phyloP scores from a whole-genome alignment of 164 flowering plant genomes.

The Annona squamosa region DNA sequence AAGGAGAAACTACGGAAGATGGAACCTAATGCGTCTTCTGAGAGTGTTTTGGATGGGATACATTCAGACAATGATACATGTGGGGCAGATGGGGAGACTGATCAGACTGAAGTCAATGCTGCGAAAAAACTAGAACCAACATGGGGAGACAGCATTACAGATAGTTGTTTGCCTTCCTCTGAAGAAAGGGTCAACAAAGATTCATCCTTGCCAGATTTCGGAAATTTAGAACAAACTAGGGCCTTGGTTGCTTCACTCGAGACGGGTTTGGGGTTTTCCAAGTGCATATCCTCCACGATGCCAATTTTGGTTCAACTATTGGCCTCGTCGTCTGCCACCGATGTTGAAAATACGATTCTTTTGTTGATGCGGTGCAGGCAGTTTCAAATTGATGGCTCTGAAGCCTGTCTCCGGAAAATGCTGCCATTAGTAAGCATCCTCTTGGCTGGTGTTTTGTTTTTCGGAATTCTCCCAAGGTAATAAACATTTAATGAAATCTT shows the following conservation, averaged over 20 bases:
- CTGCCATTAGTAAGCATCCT: conserved; percentile 67
- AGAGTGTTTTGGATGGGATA: conserved; percentile 31
- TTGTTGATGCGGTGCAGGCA: conserved; percentile 93
- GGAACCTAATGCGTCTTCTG: conserved; percentile 36
- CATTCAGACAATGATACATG: conserved; percentile 29
- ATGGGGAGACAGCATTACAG: conserved; percentile 52
- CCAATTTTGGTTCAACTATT: conserved; percentile 89
- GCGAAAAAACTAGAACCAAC: conserved; percentile 10
- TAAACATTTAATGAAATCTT: background rate
- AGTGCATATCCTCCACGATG: conserved; percentile 69
- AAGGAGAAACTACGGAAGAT: conserved; percentile 61
- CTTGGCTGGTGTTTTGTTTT: background rate
- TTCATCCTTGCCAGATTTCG: conserved; percentile 63
- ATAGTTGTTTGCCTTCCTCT: conserved; percentile 46
- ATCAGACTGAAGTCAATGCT: conserved; percentile 16
- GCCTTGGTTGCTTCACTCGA: conserved; percentile 96
- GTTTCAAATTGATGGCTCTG: conserved; percentile 93
- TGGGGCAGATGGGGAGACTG: conserved; percentile 45
- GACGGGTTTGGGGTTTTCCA: conserved; percentile 84
- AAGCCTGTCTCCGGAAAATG: conserved; percentile 89
- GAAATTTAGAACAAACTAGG: conserved; percentile 84
- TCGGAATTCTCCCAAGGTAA: background rate
- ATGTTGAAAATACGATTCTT: conserved; percentile 87
- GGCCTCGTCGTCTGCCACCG: conserved; percentile 94
- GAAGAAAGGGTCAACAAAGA: conserved; percentile 36